A percentile compares a stretch with the other conserved stretches of the same genome.
phyloP scores from a whole-genome alignment of 2,329 filamentous ascomycete genomes.

The Geoglossum cookeanum region DNA sequence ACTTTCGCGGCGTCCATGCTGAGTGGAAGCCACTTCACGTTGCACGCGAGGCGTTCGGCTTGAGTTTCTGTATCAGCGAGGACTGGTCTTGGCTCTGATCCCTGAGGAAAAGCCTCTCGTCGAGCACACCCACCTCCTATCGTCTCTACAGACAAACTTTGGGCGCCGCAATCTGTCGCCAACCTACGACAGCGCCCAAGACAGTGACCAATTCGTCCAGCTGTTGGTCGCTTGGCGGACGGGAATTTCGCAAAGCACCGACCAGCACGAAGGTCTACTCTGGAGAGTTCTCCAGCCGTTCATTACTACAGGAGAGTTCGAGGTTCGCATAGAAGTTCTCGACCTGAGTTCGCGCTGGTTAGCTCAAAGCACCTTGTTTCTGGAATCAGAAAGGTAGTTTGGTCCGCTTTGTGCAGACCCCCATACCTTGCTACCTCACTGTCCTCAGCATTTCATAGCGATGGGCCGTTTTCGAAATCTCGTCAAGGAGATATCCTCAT shows the following conservation, averaged over 20 bases:
- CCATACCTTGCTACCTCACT: background rate
- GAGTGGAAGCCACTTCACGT: background rate
- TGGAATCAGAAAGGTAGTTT: background rate
- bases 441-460: constrained; percentile 3
- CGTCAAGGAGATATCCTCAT: constrained; percentile 25
- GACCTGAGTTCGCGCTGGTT: background rate
- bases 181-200: background rate
- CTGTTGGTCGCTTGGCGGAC: background rate
- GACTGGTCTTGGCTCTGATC: background rate
- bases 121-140: constrained; percentile 5
- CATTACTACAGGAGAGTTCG: constrained; percentile 4
- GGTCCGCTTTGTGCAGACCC: background rate
- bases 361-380: background rate
- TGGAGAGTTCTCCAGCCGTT: constrained; percentile 5
- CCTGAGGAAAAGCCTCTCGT: background rate
- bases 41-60: background rate
- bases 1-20: background rate
- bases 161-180: background rate
- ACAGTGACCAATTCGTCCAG: background rate
- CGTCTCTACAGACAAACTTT: background rate
- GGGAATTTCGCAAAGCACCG: background rate
- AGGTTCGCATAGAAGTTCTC: background rate
- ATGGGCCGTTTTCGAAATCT: constrained; percentile 27
- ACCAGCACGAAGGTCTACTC: background rate
- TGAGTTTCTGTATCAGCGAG: background rate